These are phyloP conservation scores for Sporothrix humicola DNA, from an alignment of 2,329 filamentous ascomycete genomes.

Conservation along the genomic window DNA sequence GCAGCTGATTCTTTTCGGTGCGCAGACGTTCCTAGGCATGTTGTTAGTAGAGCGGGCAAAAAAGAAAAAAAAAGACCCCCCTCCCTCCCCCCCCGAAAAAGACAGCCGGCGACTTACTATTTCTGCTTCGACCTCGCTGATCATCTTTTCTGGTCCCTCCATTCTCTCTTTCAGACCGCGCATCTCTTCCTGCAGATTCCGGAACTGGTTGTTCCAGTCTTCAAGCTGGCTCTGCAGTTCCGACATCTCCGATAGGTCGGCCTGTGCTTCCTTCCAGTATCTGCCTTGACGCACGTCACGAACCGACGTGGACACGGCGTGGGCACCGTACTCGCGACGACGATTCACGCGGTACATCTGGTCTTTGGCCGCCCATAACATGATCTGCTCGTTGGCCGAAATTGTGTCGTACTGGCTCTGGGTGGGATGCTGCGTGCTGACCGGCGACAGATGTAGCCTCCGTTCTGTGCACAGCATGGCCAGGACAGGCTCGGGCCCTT, in stretches of 20 bases:
- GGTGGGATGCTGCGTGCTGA: slow-evolving; percentile 66
- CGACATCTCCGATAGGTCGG: slow-evolving; percentile 69
- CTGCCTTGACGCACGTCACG: slow-evolving; percentile 64
- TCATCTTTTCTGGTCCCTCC: slow-evolving; percentile 46
- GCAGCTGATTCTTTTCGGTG: slow-evolving; percentile 69
- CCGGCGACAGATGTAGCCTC: slow-evolving; percentile 70
- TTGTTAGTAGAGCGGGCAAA: background rate
- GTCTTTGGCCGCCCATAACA: slow-evolving; percentile 71
- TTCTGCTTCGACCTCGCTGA: slow-evolving; percentile 52
- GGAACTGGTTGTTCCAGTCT: slow-evolving; percentile 49
- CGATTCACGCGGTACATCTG: slow-evolving; percentile 69
- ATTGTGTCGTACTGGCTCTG: slow-evolving; percentile 73
- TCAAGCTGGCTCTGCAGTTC: slow-evolving; percentile 62
- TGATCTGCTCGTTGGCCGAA: slow-evolving; percentile 61
- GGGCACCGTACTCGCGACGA: slow-evolving; percentile 79
- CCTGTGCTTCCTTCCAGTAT: slow-evolving; percentile 78
- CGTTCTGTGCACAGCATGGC: slow-evolving; percentile 84
- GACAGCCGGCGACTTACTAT: slow-evolving; percentile 47
- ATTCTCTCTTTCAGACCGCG: slow-evolving; percentile 48
- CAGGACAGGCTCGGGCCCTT: slow-evolving; percentile 81
- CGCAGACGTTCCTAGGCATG: slow-evolving; percentile 55
- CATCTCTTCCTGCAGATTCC: slow-evolving; percentile 45
- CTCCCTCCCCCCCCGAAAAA: no score
- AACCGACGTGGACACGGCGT: slow-evolving; percentile 72
- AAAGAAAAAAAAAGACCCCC: no score